These are phyloP conservation scores for Chamaecyparis obtusa DNA, from an alignment of 75 land plant species.

Conservation along the genomic window DNA sequence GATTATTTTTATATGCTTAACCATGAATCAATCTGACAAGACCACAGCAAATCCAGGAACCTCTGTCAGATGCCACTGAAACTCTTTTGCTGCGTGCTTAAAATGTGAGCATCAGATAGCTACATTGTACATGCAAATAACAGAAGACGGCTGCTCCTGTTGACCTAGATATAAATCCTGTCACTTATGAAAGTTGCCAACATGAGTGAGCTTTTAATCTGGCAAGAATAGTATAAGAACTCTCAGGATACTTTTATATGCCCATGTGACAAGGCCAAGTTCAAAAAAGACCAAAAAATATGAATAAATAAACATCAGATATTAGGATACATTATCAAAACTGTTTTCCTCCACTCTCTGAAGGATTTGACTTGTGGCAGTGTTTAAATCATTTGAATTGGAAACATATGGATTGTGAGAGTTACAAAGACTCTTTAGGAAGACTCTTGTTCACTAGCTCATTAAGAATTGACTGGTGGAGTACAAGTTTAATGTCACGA, in stretches of 20 bases:
- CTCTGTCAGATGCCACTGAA: not conserved
- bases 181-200: not conserved
- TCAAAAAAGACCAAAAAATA: not conserved
- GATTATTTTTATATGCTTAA: not conserved
- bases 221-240: not conserved
- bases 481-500: constrained; percentile 39
- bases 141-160: not conserved
- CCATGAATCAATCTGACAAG: not conserved
- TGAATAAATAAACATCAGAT: not conserved
- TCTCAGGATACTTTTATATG: not conserved
- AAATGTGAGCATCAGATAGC: not conserved
- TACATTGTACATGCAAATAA: not conserved
- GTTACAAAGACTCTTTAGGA: not conserved
- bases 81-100: not conserved
- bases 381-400: not conserved
- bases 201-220: not conserved
- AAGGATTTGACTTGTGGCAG: not conserved
- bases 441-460: not conserved
- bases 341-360: not conserved
- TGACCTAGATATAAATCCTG: not conserved
- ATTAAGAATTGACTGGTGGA: constrained; percentile 18
- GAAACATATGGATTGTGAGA: not conserved
- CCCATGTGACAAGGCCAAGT: not conserved
- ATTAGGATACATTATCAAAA: not conserved
- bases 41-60: not conserved